Evolutionary conservation across 768 basidiomycete genomes (phyloP), one percentile per base, ranked within the genome.

Genomic region (Serendipita vermifera): DNA sequence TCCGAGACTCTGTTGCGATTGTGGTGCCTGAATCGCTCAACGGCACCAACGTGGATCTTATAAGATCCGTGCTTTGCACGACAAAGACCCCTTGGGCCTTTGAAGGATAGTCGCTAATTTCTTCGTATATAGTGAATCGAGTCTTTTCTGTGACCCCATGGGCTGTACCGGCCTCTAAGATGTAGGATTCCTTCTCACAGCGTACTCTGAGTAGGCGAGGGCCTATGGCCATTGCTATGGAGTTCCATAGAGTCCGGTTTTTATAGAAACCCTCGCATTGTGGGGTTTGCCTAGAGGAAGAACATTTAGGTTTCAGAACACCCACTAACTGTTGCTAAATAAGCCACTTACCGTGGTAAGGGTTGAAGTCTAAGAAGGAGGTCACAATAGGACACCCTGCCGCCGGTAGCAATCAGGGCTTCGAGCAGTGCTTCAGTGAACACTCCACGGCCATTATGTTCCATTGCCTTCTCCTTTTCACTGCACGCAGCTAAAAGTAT

Each of bases 1-100:
- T n/a, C n/a, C n/a, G n/a, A 70, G 69, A 53, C 79, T 82, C 81
- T n/a, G n/a, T n/a, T n/a, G n/a, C 82, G 84, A 31, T 74, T 76
- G 17, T 65, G 66, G 58, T 62, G 68, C n/a, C 67, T 72, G 48
- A 70, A 59, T 20, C 32, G 55, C 61, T 59, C 67, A 63, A 13
- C 53, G 61, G 46, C 60, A 20, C 72, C 66, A 3, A 80, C 68
- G 54, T 78, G 71, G 3, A 81, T 75, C 53, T 77, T 75, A 31
- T 70, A 69, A 31, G 77, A n/a, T n/a, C n/a, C n/a, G n/a, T 38
- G 33, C 3, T 41, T 15, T 36, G 72, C 24, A 76, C 77, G 11
- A 82, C 66, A 17, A 72, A 56, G 1, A 77, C 76, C 59, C 84
- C 85, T 46, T 70, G 9, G n/a, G 55, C 27, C 2, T 75, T 76